These are phyloP conservation scores for Neoarthrinium moseri DNA, from an alignment of 2,329 filamentous ascomycete species.

Conservation along the genomic window DNA sequence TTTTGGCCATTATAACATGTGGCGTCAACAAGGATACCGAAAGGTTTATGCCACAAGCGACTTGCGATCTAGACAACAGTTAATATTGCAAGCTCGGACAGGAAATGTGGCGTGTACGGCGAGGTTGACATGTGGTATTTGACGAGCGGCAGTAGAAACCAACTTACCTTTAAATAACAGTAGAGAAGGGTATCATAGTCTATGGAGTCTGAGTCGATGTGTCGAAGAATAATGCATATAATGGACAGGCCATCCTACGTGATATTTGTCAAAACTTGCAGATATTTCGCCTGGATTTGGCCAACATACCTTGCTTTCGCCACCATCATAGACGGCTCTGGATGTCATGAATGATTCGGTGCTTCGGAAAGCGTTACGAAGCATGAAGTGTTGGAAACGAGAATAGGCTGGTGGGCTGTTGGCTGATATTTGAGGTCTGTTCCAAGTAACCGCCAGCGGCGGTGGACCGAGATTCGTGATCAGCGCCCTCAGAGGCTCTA, in stretches of 20 bases:
- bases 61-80: conserved; percentile 71
- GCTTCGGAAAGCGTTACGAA: conserved; percentile 64
- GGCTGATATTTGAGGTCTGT: conserved; percentile 61
- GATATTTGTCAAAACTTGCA: no score
- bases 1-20: conserved; percentile 69
- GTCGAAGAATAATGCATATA: conserved; percentile 66
- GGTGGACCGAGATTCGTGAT: conserved; percentile 67
- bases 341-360: conserved; percentile 64
- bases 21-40: conserved; percentile 66
- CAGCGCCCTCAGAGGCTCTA: conserved; percentile 59
- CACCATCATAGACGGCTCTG: conserved; percentile 68
- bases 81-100: background rate
- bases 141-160: background rate
- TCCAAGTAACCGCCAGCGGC: conserved; percentile 68
- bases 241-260: conserved; percentile 62
- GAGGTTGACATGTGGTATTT: background rate
- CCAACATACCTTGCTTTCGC: conserved; percentile 59
- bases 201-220: conserved; percentile 64
- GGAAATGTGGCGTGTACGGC: background rate
- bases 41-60: conserved; percentile 67
- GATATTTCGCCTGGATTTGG: no score
- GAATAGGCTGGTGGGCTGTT: conserved; percentile 66
- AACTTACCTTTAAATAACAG: conserved; percentile 62
- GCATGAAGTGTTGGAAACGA: conserved; percentile 71
- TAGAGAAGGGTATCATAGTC: conserved; percentile 67